Percentiles rank a stretch among this genome's conserved stretches.
phyloP scores from a whole-genome alignment of 371 early-diverging fungal species.

The Circinella umbellata region DNA sequence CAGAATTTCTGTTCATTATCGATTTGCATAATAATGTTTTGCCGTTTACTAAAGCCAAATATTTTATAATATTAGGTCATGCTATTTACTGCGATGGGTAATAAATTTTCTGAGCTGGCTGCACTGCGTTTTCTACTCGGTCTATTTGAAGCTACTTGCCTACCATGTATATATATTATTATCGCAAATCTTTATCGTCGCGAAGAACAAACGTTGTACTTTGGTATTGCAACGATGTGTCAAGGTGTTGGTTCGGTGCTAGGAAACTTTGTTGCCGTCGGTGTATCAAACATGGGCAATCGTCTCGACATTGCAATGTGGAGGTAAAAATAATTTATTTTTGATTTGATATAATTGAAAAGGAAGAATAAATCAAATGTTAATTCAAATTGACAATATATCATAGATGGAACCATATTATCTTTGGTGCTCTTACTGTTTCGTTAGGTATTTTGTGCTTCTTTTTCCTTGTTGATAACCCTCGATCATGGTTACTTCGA shows the following conservation, averaged over 20 bases:
- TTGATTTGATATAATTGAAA: background rate
- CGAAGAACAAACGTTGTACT: conserved; percentile 32
- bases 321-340: conserved; percentile 19
- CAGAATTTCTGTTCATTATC: too few species aligned
- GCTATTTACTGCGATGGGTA: conserved; percentile 6
- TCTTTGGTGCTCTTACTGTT: conserved; percentile 38
- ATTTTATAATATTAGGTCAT: conserved; percentile 11
- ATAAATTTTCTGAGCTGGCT: conserved; percentile 31
- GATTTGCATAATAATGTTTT: background rate
- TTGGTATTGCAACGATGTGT: conserved; percentile 28
- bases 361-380: too few species aligned
- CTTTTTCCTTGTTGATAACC: conserved; percentile 38
- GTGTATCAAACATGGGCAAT: conserved; percentile 32
- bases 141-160: conserved; percentile 35
- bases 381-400: too few species aligned
- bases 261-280: conserved; percentile 33
- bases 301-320: conserved; percentile 27
- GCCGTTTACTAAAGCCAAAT: background rate
- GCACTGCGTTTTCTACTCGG: conserved; percentile 38
- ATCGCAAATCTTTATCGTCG: conserved; percentile 40
- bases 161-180: conserved; percentile 34
- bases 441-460: conserved; percentile 33
- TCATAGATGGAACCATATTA: conserved; percentile 35
- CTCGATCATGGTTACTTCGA: conserved; percentile 24
- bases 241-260: conserved; percentile 32